Evolutionary conservation across 1,139 yeast species (phyloP), one percentile per base, ranked within the genome.

Genomic region (Kazachstania sp.): DNA sequence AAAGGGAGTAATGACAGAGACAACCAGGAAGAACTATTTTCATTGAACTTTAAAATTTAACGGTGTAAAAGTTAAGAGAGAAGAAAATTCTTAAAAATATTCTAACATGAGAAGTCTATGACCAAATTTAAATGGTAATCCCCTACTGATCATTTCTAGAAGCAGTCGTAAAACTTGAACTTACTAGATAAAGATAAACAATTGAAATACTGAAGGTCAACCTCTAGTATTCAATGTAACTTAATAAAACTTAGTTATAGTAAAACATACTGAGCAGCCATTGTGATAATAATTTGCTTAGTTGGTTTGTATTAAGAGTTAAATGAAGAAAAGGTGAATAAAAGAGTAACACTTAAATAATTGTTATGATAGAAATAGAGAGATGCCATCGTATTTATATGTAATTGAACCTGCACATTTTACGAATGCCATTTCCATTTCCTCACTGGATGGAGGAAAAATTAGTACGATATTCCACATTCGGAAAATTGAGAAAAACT

Each of bases 201-300:
- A 38, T 38, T 19, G 26, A 30, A 38, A 38, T 16, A 19, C 23
- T 15, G 13, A 30, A 38, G 26, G 30, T 13, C 18, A 19, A 30
- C 35, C 29, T 23, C 30, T 12, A 20, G 13, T 35, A 9, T 41
- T 36, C 47, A 40, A 46, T 47, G 47, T 28, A 44, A 44, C 45
- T 44, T 47, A 41, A 41, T 37, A 32, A 35, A 37, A 36, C 9
- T 23, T 29, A 23, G n/a, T n/a, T 7, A 29, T 39, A 15, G 11
- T 31, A 29, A 28, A 51, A 60, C 67, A 63, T 64, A 64, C 67
- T 58, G 61, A 54, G 66, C 65, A 57, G 65, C 66, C 67, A 63
- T 64, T 60, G 53, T 58, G 43, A 50, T 49, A 49, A 41, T 54
- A 46, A 35, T 52, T 50, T 49, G 58, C 52, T 41, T 48, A 52